Evolutionary conservation across 2,329 filamentous ascomycete genomes (phyloP), one percentile per base, ranked within the genome.

Genomic region (Fusarium poae): DNA sequence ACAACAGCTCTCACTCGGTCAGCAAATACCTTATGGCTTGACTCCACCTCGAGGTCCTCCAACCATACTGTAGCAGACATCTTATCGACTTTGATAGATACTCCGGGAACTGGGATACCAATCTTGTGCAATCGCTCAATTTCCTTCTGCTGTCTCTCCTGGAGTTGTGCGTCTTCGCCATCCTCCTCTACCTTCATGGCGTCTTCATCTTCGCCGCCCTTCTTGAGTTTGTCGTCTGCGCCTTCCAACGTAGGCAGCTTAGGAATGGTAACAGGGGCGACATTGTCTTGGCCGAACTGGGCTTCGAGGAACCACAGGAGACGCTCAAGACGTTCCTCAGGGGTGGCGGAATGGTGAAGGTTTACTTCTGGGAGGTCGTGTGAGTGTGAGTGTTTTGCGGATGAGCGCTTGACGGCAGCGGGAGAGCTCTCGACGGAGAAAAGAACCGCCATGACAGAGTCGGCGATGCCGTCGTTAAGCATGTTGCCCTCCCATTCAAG

Each of bases 401-500:
- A 73, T 35, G 71, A 76, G 39, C 93, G 92, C 81, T 96, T 97
- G 51, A 99, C 95, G 15, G 96, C 95, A 16, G 96, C 96, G 7
- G 95, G 96, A 55, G 92, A 97, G 79, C 91, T 97, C 80, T 99
- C 96, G 23, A 97, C 92, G 0, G 92, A 94, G 72, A 97, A 89
- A 13, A 99, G 85, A 4, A 97, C 93, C 1, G 94, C 94, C 85
- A 98, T 93, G 56, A 98, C 92, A 18, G 96, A 94, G 79, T 99
- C 96, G n/a, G 96, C 96, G 75, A 99, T 97, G 64, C 94, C 93
- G 76, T 99, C 96, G 78, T 98, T 99, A 75, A 97, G 90, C 82
- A 97, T 92, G 77, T 98, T 99, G 60, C 94, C 96, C 78, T 98
- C 95, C 96, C 96, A 99, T 80, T 97, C 94, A 4, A 98, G 84